Evolutionary conservation across 2,329 filamentous ascomycete genomes (phyloP), one percentile per base, ranked within the genome.

Genomic region (Arthrobotrys pseudoclavata): DNA sequence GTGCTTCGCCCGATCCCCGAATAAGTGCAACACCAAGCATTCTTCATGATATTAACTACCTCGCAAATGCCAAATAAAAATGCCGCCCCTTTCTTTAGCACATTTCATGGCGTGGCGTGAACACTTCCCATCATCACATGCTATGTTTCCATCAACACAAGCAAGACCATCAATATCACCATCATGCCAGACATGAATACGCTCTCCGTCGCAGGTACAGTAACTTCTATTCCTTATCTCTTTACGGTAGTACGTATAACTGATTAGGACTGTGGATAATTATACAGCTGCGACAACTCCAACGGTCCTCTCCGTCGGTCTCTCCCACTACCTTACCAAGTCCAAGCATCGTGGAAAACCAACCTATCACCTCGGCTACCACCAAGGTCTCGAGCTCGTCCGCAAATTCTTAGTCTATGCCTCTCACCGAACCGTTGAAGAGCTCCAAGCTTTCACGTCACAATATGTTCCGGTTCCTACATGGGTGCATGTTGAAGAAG

Each of bases 391-490:
- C 13, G 89, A 93, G 79, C 87, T 99, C 62, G 91, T 98, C 81
- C 92, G 94, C 61, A 89, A 91, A 40, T 98, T 99, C 84, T 88
- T 99, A 40, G 84, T 88, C 48, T 96, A 94, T 84, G 91, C 94
- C 2, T 94, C 95, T 0, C 91, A 93, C 79, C 93, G 97, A 83
- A 94, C 93, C 0, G 91, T 99, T 81, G 96, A 99, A 84, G 94
- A 98, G 79, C 85, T 98, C 31, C 96, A 99, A 82, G 89, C 90
- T 2, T 98, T 98, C 83, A 97, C 95, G 0, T 86, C 89, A 13
- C 95, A 97, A 86, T 94, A 92, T 90, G 94, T 98, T 1, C 96
- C 95, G 0, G 90, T 91, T 72, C 94, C 96, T 0, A 89, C 90
- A 81, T 98, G 94, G 94, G 90, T 97, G 70, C 92, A 91, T 81